These are phyloP conservation scores for Dryadomyces quercivorus DNA, from an alignment of 2,329 filamentous ascomycete species.

Conservation along the genomic window DNA sequence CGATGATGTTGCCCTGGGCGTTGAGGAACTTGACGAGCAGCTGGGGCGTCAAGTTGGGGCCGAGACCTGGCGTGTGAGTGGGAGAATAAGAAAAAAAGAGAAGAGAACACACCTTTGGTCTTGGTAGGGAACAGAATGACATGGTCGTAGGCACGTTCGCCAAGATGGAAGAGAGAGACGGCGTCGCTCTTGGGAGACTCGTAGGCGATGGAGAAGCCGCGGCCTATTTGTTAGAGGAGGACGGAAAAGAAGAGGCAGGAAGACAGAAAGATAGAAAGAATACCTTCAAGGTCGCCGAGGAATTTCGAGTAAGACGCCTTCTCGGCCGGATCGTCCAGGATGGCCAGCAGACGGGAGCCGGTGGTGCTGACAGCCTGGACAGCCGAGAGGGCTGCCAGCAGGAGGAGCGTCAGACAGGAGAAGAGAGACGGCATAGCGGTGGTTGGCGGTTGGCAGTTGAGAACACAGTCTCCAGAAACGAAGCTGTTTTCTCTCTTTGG, in stretches of 20 bases:
- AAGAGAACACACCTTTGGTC: conserved; percentile 55
- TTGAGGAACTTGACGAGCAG: conserved; percentile 85
- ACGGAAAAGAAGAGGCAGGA: background rate
- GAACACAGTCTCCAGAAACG: too few relatives aligned
- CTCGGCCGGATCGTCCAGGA: conserved; percentile 72
- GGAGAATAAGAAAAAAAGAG: background rate
- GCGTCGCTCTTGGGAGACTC: conserved; percentile 72
- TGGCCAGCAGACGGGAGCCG: conserved; percentile 70
- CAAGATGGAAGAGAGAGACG: conserved; percentile 70
- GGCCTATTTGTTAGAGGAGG: conserved; percentile 40
- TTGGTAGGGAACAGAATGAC: conserved; percentile 79
- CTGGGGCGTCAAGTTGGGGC: conserved; percentile 76
- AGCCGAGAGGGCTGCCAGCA: conserved; percentile 53
- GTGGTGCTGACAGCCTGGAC: conserved; percentile 67
- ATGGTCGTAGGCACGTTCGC: conserved; percentile 84
- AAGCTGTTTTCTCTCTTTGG: background rate
- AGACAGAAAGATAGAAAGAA: conserved; percentile 17
- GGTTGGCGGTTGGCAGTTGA: background rate
- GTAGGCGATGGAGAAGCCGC: conserved; percentile 71
- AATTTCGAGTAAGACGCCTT: conserved; percentile 77
- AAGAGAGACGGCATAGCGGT: conserved; percentile 50
- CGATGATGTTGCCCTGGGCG: conserved; percentile 75
- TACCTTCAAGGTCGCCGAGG: conserved; percentile 57
- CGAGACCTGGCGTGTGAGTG: conserved; percentile 48
- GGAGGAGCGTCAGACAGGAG: conserved; percentile 53